A percentile compares a stretch with the other conserved stretches of the same genome.
These are phyloP conservation scores for Fusarium xyrophilum DNA, from an alignment of 2,329 filamentous ascomycete species.

Conservation along the genomic window DNA sequence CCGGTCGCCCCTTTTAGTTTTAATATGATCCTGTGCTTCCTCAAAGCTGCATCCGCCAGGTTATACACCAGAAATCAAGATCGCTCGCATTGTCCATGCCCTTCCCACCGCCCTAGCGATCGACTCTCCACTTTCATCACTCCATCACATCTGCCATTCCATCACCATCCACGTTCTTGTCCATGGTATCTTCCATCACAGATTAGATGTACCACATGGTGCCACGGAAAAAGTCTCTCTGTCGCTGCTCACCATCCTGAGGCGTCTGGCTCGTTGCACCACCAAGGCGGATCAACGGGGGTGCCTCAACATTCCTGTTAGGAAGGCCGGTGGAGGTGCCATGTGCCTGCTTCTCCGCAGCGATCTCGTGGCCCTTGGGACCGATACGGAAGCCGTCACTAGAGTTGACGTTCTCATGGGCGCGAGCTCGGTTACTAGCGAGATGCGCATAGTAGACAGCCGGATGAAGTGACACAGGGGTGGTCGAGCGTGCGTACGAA, in stretches of 20 bases:
- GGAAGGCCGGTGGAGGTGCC: conserved; percentile 41
- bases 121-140: not conserved
- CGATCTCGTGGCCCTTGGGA: conserved; percentile 53
- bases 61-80: not conserved
- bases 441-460: conserved; percentile 97
- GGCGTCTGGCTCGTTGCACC: conserved; percentile 33
- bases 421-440: conserved; percentile 78
- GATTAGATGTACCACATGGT: conserved; percentile 56
- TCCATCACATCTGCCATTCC: not conserved
- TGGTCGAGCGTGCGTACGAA: conserved; percentile 90
- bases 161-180: not conserved
- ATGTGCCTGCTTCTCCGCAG: conserved; percentile 50
- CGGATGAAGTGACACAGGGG: conserved; percentile 85
- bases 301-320: conserved; percentile 39
- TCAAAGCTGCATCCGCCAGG: not conserved
- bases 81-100: conserved; percentile 30
- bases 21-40: conserved; percentile 6
- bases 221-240: conserved; percentile 47
- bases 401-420: conserved; percentile 67
- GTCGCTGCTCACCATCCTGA: conserved; percentile 42
- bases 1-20: conserved; percentile 46
- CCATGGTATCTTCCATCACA: not conserved
- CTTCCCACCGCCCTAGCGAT: conserved; percentile 33
- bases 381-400: conserved; percentile 55
- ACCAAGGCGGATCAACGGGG: conserved; percentile 45